A percentile compares a stretch with the other conserved stretches of the same genome.
These are phyloP conservation scores for Penicillium pulvis DNA, from an alignment of 495 filamentous ascomycete genomes.

Conservation along the genomic window DNA sequence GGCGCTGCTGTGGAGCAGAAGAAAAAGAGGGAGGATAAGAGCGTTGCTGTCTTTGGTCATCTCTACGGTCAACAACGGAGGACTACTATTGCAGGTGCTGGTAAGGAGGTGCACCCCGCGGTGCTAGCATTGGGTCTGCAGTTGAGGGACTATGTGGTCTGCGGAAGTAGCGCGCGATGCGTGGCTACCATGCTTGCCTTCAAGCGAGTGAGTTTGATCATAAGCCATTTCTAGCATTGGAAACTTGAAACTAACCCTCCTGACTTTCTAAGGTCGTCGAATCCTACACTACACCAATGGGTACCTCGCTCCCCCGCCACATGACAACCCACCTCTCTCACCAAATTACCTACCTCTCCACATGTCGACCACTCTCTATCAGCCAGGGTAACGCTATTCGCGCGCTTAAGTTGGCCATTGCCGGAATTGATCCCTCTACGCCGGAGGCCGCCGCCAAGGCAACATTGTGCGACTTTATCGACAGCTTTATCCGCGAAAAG, in stretches of 20 bases:
- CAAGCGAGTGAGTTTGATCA: slow-evolving; percentile 64
- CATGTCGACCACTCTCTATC: slow-evolving; percentile 89
- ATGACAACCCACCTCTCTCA: slow-evolving; percentile 91
- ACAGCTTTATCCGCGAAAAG: slow-evolving; percentile 86
- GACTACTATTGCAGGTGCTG: slow-evolving; percentile 71
- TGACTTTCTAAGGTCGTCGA: slow-evolving; percentile 69
- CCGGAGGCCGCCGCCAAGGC: slow-evolving; percentile 78
- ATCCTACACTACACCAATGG: slow-evolving; percentile 83
- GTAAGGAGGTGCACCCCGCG: slow-evolving; percentile 88
- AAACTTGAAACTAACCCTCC: too few species aligned
- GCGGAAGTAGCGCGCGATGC: slow-evolving; percentile 86
- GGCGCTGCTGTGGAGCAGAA: slow-evolving; percentile 38
- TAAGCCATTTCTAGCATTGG: slow-evolving; percentile 1
- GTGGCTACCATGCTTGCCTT: slow-evolving; percentile 87
- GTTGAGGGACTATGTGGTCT: slow-evolving; percentile 85
- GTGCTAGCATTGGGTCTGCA: slow-evolving; percentile 85
- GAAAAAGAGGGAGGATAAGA: slow-evolving; percentile 66
- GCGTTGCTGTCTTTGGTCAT: slow-evolving; percentile 80
- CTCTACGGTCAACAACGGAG: slow-evolving; percentile 73
- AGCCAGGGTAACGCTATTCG: slow-evolving; percentile 96
- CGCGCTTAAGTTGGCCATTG: slow-evolving; percentile 86
- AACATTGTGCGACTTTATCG: slow-evolving; percentile 75
- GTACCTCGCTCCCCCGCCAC: slow-evolving; percentile 82
- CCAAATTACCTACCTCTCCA: slow-evolving; percentile 91
- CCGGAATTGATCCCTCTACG: slow-evolving; percentile 78